phyloP scores from a whole-genome alignment of 208 protist species.

The Leishmania mexicana region DNA sequence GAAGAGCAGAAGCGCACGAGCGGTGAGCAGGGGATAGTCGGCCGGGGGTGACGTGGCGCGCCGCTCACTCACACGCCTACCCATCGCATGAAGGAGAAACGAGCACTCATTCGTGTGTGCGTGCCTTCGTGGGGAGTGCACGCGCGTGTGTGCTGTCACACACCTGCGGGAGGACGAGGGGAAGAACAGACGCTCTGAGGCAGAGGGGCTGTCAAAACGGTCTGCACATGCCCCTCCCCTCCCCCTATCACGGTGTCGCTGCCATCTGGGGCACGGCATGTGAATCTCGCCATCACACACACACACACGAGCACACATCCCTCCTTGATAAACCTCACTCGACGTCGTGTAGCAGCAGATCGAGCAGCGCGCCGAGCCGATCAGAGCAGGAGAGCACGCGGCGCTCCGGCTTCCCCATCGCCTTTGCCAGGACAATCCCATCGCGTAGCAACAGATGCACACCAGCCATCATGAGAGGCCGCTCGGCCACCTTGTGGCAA shows the following conservation, averaged over 20 bases:
- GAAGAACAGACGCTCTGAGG: background rate
- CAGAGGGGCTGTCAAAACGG: background rate
- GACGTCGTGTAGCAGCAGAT: constrained; percentile 36
- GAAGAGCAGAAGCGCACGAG: background rate
- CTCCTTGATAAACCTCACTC: constrained; percentile 8
- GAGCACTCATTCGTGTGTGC: background rate
- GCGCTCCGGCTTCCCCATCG: constrained; percentile 52
- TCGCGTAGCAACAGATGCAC: constrained; percentile 45
- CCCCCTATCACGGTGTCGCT: background rate
- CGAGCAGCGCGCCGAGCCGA: constrained; percentile 50
- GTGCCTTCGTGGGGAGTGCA: background rate
- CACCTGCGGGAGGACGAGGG: background rate
- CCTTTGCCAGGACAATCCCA: constrained; percentile 32
- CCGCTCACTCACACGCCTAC: background rate
- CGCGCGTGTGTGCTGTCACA: background rate
- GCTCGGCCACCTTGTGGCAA: constrained; percentile 35
- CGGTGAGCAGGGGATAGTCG: background rate
- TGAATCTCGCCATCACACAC: background rate
- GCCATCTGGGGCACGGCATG: background rate
- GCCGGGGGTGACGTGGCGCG: background rate
- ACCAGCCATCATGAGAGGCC: constrained; percentile 57
- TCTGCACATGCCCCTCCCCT: background rate
- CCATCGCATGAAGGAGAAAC: background rate
- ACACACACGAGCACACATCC: background rate
- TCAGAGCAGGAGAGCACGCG: constrained; percentile 28